Base-by-base conservation (phyloP, 495 filamentous ascomycete genomes). In the Lasiosphaeria miniovina region DNA sequence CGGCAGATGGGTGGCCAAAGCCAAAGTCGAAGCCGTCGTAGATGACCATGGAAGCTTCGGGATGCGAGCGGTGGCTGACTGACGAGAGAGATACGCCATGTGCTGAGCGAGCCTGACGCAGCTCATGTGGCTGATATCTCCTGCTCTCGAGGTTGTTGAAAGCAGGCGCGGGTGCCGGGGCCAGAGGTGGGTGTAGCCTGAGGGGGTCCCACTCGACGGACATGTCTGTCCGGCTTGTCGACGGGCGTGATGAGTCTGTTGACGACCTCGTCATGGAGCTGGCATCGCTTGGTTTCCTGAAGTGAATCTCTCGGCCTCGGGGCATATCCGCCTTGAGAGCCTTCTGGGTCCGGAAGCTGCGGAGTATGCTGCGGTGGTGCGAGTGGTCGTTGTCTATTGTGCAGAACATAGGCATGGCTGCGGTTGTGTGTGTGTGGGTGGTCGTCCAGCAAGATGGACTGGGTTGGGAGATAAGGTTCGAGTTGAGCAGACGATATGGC, bases 11-110 rank as follows among this genome's bases (percentile, higher is more conserved):
- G 43, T 14, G 43, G 43, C 11, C 24, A 52, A 74, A 72, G 52
- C 71, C 70, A 45, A 74, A 74, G 63, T 74, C 71, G 57, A 74
- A 74, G 8, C 71, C 71, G 43, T 61, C 68, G 50, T 74, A 69
- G 61, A 74, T 74, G 24, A 72, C 61, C 17, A 61, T 62, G 15
- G 62, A 56, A 49, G 61, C 38, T 9, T 45, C 46, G 24, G 53
- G 54, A 4, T 12, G 36, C 8, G 48, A 38, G 36, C 50, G 63
- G 45, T 60, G 52, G 12, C 53, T 48, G 51, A 41, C 17, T 17
- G 58, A 36, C 45, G 41, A 51, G 51, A 24, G 52, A 33, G 41
- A 33, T 31, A 63, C 49, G 32, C 53, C 55, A 15, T 54, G 49
- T 6, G 8, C 40, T 10, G 68, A 68, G 33, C 62, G 64, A 38